Evolutionary conservation across 2,329 filamentous ascomycete species (phyloP), one percentile per base, ranked within the genome.

Genomic region (Fusarium devonianum): DNA sequence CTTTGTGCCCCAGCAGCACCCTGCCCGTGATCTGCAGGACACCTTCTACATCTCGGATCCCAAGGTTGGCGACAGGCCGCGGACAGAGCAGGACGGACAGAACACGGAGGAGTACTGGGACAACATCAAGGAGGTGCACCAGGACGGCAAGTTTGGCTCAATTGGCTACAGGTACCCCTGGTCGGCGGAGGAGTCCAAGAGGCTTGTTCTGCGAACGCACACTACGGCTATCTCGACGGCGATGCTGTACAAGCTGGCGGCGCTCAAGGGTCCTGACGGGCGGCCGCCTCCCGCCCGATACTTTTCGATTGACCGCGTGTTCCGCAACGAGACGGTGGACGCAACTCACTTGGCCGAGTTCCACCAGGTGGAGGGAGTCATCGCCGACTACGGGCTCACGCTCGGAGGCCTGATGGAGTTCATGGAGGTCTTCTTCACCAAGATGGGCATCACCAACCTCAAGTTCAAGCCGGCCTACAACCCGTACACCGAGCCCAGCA

Each of bases 41-140:
- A 97, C 94, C 47, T 97, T 97, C 79, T 99, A 97, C 79, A 93
- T 97, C 67, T 92, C 92, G 29, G 92, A 99, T 68, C 94, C 94
- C 34, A 79, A 85, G 52, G 75, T 75, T 49, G 92, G 91, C 26
- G 92, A 92, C 68, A 80, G 76, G 64, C 87, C 88, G 17, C 79
- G 80, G 48, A 76, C 79, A 17, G 73, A 81, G 19, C 72, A 80
- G 53, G 76, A 80, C 62, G 77, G 81, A 67, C 73, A 77, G 64
- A 84, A 95, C 74, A 95, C 94, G 73, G 81, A 90, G 58, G 75
- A 87, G 63, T 97, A 97, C 77, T 96, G 88, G 85, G 81, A 95
- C 45, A 92, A 95, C 67, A 86, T 97, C 53, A 85, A 85, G 66
- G 83, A 88, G 54, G 92, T 97, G 17, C 94, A 97, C 74, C 84